A percentile compares a stretch with the other conserved stretches of the same genome.
These are phyloP conservation scores for Dryas integrifolia DNA, from an alignment of 331 rosid species.

Conservation along the genomic window DNA sequence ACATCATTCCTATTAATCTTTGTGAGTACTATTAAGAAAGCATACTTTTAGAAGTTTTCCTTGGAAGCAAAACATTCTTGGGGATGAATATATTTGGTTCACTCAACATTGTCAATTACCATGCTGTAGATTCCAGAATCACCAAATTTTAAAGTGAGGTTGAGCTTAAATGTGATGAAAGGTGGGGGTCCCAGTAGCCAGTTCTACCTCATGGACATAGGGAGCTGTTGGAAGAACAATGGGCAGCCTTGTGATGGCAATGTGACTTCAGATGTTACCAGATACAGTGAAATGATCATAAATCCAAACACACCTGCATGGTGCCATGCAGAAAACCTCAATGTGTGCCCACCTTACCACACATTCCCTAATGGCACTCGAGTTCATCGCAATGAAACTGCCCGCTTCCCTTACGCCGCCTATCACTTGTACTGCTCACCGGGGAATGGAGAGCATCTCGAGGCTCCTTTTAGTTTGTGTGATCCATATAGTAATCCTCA, in stretches of 20 bases:
- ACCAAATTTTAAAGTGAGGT: slow-evolving; percentile 47
- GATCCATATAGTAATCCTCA: slow-evolving; percentile 59
- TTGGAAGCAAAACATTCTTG: slow-evolving; percentile 1
- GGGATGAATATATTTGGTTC: neutral
- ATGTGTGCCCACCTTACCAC: slow-evolving; percentile 53
- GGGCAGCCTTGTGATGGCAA: slow-evolving; percentile 47
- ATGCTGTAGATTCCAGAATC: slow-evolving; percentile 44
- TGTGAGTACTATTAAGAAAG: neutral
- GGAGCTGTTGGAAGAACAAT: slow-evolving; percentile 62
- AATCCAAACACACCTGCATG: slow-evolving; percentile 31
- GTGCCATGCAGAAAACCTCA: slow-evolving; percentile 34
- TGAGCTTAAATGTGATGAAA: slow-evolving; percentile 36
- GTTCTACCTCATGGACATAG: slow-evolving; percentile 52
- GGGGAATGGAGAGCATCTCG: slow-evolving; percentile 39
- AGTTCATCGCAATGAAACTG: slow-evolving; percentile 43
- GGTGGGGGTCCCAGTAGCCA: slow-evolving; percentile 53
- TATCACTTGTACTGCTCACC: slow-evolving; percentile 54
- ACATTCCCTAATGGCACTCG: slow-evolving; percentile 34
- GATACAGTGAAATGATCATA: slow-evolving; percentile 54
- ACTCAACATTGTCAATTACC: neutral
- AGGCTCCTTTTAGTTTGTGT: slow-evolving; percentile 42
- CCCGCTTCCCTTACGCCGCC: slow-evolving; percentile 47
- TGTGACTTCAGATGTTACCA: slow-evolving; percentile 46
- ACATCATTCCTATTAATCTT: neutral
- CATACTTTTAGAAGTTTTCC: neutral